phyloP scores from a whole-genome alignment of 768 basidiomycete species.

The Lactifluus pinguis region DNA sequence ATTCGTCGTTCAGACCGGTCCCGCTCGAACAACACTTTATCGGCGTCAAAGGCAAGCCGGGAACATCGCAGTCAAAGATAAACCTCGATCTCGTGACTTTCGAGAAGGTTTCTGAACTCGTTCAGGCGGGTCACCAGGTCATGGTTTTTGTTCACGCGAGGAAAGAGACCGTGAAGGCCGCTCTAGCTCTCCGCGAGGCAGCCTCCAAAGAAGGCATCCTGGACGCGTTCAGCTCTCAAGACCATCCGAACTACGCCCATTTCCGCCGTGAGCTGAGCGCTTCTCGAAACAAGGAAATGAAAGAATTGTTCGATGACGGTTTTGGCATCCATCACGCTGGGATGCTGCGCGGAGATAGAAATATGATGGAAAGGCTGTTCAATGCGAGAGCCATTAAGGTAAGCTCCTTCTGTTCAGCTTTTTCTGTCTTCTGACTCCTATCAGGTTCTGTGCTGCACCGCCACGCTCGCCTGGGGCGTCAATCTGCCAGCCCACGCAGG shows the following conservation, averaged over 20 bases:
- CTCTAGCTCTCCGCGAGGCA: constrained; percentile 69
- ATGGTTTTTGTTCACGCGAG: constrained; percentile 99
- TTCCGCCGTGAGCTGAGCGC: constrained; percentile 72
- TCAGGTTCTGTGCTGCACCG: constrained; percentile 95
- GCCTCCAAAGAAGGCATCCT: constrained; percentile 58
- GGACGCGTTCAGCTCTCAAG: constrained; percentile 74
- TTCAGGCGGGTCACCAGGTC: constrained; percentile 90
- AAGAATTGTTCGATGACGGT: constrained; percentile 80
- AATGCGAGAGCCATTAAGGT: constrained; percentile 89
- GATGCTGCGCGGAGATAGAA: constrained; percentile 90
- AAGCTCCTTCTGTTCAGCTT: not conserved
- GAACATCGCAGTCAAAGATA: constrained; percentile 59
- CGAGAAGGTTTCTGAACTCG: constrained; percentile 82
- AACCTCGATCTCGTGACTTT: constrained; percentile 86
- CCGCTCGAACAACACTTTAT: constrained; percentile 97
- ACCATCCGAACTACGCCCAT: constrained; percentile 67
- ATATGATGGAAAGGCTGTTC: constrained; percentile 93
- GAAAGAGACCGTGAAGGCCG: constrained; percentile 95
- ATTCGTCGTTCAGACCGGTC: constrained; percentile 92
- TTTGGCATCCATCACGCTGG: constrained; percentile 99
- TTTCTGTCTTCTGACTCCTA: not conserved
- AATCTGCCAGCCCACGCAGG: constrained; percentile 97
- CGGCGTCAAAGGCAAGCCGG: constrained; percentile 83
- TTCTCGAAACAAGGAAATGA: constrained; percentile 95
- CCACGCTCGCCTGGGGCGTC: constrained; percentile 98